Conservation (phyloP, 1,284 basidiomycete genomes). For the Sanghuangporus baumii region DNA sequence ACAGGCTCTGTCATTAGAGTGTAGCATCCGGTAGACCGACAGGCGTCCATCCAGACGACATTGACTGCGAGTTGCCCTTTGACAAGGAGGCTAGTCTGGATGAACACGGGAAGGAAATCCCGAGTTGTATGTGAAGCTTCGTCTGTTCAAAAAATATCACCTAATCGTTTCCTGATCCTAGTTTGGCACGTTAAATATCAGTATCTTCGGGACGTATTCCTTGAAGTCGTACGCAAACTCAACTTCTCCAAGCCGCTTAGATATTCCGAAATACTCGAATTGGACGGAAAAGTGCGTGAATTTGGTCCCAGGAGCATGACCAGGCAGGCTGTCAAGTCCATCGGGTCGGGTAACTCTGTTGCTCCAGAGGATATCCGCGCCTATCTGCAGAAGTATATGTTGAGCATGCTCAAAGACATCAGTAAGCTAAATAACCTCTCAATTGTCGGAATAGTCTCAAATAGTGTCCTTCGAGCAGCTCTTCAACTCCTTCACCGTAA, state of each 20-base stretch:
- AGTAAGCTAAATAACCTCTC: not conserved
- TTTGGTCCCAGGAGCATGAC: not conserved
- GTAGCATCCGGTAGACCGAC: conserved; percentile 3
- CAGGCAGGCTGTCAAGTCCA: not conserved
- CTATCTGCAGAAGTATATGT: no score
- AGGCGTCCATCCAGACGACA: not conserved
- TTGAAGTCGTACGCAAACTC: conserved; percentile 6
- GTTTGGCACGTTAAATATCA: conserved; percentile 10
- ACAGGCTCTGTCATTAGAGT: not conserved
- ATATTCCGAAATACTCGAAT: conserved; percentile 15
- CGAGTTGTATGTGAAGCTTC: not conserved
- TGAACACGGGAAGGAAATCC: not conserved
- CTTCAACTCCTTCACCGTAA: conserved; percentile 1
- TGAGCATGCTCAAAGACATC: not conserved
- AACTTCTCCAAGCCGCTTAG: conserved; percentile 3
- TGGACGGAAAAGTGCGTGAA: conserved; percentile 17
- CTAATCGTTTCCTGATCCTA: not conserved
- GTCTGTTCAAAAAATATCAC: not conserved
- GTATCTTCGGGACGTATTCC: conserved; percentile 12
- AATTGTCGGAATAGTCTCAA: not conserved
- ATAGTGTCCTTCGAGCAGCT: not conserved
- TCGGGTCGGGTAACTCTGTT: not conserved
- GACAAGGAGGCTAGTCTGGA: not conserved
- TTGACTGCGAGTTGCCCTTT: conserved; percentile 1
- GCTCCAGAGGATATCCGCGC: not conserved